phyloP scores from a whole-genome alignment of 805 yeast genomes.

The Jamesozyma spencerorum region DNA sequence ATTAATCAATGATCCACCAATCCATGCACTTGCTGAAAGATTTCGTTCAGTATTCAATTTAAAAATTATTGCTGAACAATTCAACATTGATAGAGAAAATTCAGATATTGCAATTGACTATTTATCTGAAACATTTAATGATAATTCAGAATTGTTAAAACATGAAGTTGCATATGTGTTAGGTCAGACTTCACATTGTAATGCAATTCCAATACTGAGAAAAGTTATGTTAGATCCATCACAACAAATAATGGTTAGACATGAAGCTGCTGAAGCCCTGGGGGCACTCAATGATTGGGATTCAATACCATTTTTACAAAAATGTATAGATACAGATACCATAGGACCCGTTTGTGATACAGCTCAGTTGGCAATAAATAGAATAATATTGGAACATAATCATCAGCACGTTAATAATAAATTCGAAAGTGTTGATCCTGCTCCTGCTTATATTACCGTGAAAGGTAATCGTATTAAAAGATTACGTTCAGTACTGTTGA shows the following conservation, averaged over 20 bases:
- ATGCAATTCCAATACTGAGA: slow-evolving; percentile 68
- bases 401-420: background rate
- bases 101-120: slow-evolving; percentile 65
- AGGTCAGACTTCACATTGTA: slow-evolving; percentile 81
- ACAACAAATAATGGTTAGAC: slow-evolving; percentile 94
- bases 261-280: slow-evolving; percentile 96
- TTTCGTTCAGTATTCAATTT: slow-evolving; percentile 88
- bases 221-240: slow-evolving; percentile 53
- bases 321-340: slow-evolving; percentile 65
- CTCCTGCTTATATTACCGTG: slow-evolving; percentile 78
- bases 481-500: slow-evolving; percentile 58
- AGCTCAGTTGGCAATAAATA: slow-evolving; percentile 89
- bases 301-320: slow-evolving; percentile 54
- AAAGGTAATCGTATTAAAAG: slow-evolving; percentile 46
- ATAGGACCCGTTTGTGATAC: slow-evolving; percentile 85
- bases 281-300: slow-evolving; percentile 84
- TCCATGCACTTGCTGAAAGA: slow-evolving; percentile 67
- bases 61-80: slow-evolving; percentile 75
- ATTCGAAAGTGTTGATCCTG: slow-evolving; percentile 88
- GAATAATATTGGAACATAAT: slow-evolving; percentile 84
- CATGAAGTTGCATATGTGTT: slow-evolving; percentile 95
- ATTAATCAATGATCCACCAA: slow-evolving; percentile 41
- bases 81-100: slow-evolving; percentile 37
- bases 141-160: slow-evolving; percentile 78
- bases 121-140: slow-evolving; percentile 74